Conservation (phyloP, 345 rosid species). For the Erysimum cheiranthoides region DNA sequence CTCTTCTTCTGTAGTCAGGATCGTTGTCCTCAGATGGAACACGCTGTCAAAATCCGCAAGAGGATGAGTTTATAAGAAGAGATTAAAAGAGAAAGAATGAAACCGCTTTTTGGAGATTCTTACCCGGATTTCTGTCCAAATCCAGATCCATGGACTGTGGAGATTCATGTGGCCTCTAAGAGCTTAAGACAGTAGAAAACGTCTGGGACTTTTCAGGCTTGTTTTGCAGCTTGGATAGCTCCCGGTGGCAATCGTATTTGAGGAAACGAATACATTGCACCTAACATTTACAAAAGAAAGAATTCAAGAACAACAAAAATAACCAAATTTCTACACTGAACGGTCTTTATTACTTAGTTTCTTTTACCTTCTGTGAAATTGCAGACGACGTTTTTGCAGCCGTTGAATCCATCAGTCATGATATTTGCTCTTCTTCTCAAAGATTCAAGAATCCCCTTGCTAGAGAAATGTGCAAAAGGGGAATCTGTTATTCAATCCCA, state of each 20-base stretch:
- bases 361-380: conserved; percentile 91
- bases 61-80: not conserved
- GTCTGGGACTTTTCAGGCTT: conserved; percentile 84
- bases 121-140: conserved; percentile 99
- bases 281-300: conserved; percentile 46
- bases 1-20: conserved; percentile 92
- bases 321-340: not conserved
- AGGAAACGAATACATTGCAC: conserved; percentile 99
- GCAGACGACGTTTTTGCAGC: conserved; percentile 94
- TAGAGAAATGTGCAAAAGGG: conserved; percentile 39
- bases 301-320: conserved; percentile 12
- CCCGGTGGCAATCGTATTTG: conserved; percentile 84
- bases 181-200: too few species aligned
- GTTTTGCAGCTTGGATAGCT: conserved; percentile 86
- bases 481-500: not conserved
- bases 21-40: conserved; percentile 94
- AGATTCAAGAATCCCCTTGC: conserved; percentile 92
- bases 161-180: conserved; percentile 97
- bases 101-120: not conserved
- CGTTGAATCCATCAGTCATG: conserved; percentile 99
- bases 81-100: not conserved
- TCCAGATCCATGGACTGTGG: conserved; percentile 99
- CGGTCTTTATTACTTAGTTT: not conserved
- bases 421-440: conserved; percentile 88
- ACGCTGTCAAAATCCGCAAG: conserved; percentile 55